These are phyloP conservation scores for Claviceps cyperi DNA, from an alignment of 2,329 filamentous ascomycete species.

Conservation along the genomic window DNA sequence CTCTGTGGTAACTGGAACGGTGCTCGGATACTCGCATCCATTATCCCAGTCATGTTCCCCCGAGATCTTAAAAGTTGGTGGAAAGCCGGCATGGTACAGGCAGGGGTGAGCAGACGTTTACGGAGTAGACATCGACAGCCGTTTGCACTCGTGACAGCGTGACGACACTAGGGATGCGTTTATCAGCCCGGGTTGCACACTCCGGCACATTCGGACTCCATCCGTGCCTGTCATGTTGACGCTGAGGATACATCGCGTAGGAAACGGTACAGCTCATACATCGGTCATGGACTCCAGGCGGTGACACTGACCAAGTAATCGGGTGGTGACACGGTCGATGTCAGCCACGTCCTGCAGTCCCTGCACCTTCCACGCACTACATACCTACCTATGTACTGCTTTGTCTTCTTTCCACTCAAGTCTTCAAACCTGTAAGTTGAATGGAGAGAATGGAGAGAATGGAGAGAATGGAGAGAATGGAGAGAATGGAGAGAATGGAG, in stretches of 20 bases:
- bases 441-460: too few species aligned
- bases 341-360: not conserved
- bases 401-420: not conserved
- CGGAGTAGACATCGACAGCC: not conserved
- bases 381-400: not conserved
- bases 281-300: not conserved
- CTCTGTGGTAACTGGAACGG: not conserved
- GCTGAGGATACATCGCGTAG: slow-evolving; percentile 3
- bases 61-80: not conserved
- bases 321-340: slow-evolving; percentile 3
- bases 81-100: slow-evolving; percentile 1
- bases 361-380: not conserved
- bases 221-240: not conserved
- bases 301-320: slow-evolving; percentile 2
- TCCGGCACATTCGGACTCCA: slow-evolving; percentile 1
- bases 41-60: not conserved
- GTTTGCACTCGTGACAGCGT: not conserved
- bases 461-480: too few species aligned
- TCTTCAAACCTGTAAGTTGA: not conserved
- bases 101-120: not conserved
- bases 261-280: not conserved
- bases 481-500: too few species aligned
- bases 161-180: not conserved
- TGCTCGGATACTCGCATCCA: slow-evolving; percentile 5
- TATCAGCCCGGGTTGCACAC: not conserved